Evolutionary conservation across 1,284 basidiomycete species (phyloP), one percentile per base, ranked within the genome.

Genomic region (Trichosporon ovoides): DNA sequence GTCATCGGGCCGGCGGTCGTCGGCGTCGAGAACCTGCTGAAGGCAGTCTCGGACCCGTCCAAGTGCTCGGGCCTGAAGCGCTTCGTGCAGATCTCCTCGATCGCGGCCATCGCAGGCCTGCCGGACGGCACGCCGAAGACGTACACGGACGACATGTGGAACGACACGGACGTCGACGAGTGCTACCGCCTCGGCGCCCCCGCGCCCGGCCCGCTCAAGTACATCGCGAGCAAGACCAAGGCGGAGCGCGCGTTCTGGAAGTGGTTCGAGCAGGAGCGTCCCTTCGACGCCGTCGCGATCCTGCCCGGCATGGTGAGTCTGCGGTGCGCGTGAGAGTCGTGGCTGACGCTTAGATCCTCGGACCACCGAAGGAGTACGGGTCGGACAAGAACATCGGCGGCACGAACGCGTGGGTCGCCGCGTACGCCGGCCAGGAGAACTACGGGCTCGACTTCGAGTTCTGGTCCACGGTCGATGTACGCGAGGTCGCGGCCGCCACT

Each of bases 131-230:
- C 13, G n/a, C 33, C 50, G 16, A 37, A 37, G 33, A 59, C 55
- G 12, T 64, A 62, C 57, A 63, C 64, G 14, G 66, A 67, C 24
- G 53, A 57, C 10, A 80, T 86, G 68, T 89, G 87, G 87, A 87
- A 89, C 75, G 71, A 82, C 7, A 75, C 78, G 5, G 51, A 19
- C 18, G 56, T 57, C 18, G 56, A 38, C 43, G 35, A 13, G 33
- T 50, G 46, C 48, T 18, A 38, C 36, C 9, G 52, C 31, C 49
- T 52, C 16, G 60, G 60, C 22, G 53, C 53, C 2, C 13, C 13
- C 1, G 56, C 56, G 2, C 18, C 38, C 10, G 43, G 50, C 2
- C 3, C 13, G 1, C 43, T 16, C 28, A 58, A 58, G 60, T 61
- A 62, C 38, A 18, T n/a, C 4, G 60, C 57, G 20, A 37, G 31